Conservation (phyloP, 495 filamentous ascomycete genomes). For the Aspergillus panamensis region DNA sequence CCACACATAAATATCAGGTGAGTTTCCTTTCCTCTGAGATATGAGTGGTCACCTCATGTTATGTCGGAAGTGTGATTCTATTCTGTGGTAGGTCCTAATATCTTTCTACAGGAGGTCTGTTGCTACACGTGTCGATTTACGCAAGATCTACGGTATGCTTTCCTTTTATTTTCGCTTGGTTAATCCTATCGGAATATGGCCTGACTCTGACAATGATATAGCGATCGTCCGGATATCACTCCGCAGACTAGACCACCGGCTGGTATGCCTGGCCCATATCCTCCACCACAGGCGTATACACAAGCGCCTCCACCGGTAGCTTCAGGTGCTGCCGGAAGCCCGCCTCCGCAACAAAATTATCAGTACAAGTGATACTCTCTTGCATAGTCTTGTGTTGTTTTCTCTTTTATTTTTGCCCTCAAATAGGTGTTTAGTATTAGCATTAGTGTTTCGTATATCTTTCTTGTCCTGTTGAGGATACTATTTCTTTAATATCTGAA, state of each 20-base stretch:
- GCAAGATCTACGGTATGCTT: slow-evolving; percentile 47
- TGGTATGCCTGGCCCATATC: slow-evolving; percentile 29
- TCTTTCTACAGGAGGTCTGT: slow-evolving; percentile 41
- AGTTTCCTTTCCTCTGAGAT: not conserved
- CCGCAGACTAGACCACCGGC: slow-evolving; percentile 40
- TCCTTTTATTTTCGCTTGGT: not conserved
- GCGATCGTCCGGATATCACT: slow-evolving; percentile 46
- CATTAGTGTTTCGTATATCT: too few relatives aligned
- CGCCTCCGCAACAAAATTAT: slow-evolving; percentile 17
- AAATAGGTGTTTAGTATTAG: not conserved
- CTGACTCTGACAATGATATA: slow-evolving; percentile 19
- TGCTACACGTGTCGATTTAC: slow-evolving; percentile 53
- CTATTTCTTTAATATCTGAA: too few relatives aligned
- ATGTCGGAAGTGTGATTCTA: too few relatives aligned
- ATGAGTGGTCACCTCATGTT: too few relatives aligned
- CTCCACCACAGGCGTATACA: slow-evolving; percentile 28
- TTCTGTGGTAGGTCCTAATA: slow-evolving; percentile 17
- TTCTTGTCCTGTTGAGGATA: too few relatives aligned
- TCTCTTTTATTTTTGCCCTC: too few relatives aligned
- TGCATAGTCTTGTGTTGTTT: not conserved
- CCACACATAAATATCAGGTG: slow-evolving; percentile 51
- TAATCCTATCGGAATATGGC: not conserved
- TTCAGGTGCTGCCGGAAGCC: slow-evolving; percentile 12
- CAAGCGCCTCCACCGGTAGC: slow-evolving; percentile 12
- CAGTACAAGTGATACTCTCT: slow-evolving; percentile 27